Evolutionary conservation across 2,329 filamentous ascomycete species (phyloP).

Genomic region (Fusarium anthophilum): DNA sequence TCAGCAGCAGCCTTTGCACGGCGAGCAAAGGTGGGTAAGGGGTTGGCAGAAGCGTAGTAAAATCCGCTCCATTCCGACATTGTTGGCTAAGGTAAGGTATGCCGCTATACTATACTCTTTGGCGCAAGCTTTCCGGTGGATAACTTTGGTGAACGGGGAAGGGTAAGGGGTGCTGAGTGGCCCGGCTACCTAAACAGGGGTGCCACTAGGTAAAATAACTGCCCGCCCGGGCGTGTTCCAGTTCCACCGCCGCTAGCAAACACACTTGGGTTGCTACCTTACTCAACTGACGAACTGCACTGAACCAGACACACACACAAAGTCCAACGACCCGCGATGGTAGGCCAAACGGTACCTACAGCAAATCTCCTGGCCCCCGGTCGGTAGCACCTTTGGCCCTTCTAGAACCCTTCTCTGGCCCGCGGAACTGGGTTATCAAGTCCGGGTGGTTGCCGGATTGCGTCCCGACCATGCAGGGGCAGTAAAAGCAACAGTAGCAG

Average conservation of each 20-base stretch:
- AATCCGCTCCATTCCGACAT: constrained; percentile 48
- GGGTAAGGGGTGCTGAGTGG: constrained; percentile 28
- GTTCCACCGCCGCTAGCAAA: constrained; percentile 24
- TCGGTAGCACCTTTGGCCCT: constrained; percentile 32
- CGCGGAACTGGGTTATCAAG: constrained; percentile 42
- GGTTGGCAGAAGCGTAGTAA: constrained; percentile 43
- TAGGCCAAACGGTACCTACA: constrained; percentile 5
- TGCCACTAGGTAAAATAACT: constrained; percentile 31
- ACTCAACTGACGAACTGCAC: not conserved
- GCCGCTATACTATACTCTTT: constrained; percentile 34
- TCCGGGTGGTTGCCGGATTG: constrained; percentile 33
- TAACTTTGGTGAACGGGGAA: constrained; percentile 6
- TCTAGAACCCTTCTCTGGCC: constrained; percentile 45
- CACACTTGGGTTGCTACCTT: not conserved
- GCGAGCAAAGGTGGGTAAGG: constrained; percentile 43
- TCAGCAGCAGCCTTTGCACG: constrained; percentile 40
- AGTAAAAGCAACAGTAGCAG: constrained; percentile 8
- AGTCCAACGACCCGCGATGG: not conserved
- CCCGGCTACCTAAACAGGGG: constrained; percentile 21
- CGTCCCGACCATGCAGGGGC: constrained; percentile 37
- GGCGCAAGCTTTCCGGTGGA: constrained; percentile 38
- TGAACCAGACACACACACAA: not conserved
- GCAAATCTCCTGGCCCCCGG: constrained; percentile 27
- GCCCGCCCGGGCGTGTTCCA: not conserved
- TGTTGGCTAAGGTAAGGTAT: constrained; percentile 24